Evolutionary conservation across 192 early-diverging fungal genomes (phyloP).

Genomic region (Chytriomyces confervae): DNA sequence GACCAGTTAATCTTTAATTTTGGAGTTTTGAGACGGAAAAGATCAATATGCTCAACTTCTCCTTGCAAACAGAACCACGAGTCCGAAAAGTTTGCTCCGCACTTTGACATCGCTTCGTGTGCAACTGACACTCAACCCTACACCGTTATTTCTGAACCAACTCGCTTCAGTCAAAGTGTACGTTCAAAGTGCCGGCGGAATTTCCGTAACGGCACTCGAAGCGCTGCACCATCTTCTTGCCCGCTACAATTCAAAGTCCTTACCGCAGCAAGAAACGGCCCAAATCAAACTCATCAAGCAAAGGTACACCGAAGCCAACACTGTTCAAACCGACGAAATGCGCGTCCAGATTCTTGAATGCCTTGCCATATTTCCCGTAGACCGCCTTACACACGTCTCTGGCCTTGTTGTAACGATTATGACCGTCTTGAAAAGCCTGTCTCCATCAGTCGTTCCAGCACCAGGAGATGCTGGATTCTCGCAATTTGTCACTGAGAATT

Average conservation of each 20-base stretch:
- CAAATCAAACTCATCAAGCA: background rate
- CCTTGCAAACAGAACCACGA: background rate
- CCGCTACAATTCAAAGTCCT: background rate
- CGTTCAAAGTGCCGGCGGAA: background rate
- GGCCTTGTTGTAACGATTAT: conserved; percentile 12
- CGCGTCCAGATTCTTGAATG: conserved; percentile 32
- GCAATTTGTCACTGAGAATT: background rate
- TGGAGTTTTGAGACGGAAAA: too few species aligned
- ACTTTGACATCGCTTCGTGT: conserved; percentile 14
- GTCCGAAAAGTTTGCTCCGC: conserved; percentile 3
- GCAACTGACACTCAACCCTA: conserved; percentile 1
- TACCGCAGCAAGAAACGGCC: background rate
- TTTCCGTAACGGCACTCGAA: conserved; percentile 20
- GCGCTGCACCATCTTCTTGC: conserved; percentile 15
- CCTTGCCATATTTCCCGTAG: conserved; percentile 5
- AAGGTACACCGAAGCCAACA: conserved; percentile 11
- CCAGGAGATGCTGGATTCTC: background rate
- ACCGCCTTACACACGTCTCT: background rate
- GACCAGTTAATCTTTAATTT: background rate
- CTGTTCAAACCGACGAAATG: conserved; percentile 29
- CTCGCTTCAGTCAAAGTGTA: conserved; percentile 9
- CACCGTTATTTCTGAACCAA: background rate
- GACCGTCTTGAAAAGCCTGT: background rate
- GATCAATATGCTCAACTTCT: too few species aligned
- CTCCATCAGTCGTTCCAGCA: background rate